phyloP scores from a whole-genome alignment of 2,329 filamentous ascomycete species.

The Penicillium sp. region DNA sequence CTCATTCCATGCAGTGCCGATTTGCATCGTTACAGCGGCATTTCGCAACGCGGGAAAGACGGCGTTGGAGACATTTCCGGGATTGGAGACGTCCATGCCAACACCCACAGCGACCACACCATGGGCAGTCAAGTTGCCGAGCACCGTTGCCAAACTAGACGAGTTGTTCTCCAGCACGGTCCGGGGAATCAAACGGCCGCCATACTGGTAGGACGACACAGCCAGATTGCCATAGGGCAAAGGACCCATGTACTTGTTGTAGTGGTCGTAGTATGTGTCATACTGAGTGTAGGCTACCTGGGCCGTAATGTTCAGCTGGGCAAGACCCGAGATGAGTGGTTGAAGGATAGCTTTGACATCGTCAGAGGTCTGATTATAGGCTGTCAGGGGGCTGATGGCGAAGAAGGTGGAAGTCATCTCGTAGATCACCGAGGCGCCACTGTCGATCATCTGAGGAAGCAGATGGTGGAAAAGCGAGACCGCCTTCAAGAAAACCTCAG shows the following conservation, averaged over 20 bases:
- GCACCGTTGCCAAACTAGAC: slow-evolving; percentile 29
- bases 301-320: slow-evolving; percentile 34
- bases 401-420: slow-evolving; percentile 54
- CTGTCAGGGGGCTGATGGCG: slow-evolving; percentile 48
- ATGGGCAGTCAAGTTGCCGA: slow-evolving; percentile 34
- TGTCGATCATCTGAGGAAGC: slow-evolving; percentile 52
- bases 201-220: slow-evolving; percentile 41
- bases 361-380: slow-evolving; percentile 46
- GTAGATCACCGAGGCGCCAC: slow-evolving; percentile 53
- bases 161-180: slow-evolving; percentile 34
- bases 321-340: slow-evolving; percentile 47
- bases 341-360: slow-evolving; percentile 48
- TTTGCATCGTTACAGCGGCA: slow-evolving; percentile 41
- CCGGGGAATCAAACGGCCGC: slow-evolving; percentile 37
- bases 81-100: slow-evolving; percentile 39
- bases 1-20: slow-evolving; percentile 38
- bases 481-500: slow-evolving; percentile 51
- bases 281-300: slow-evolving; percentile 29
- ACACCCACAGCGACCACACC: slow-evolving; percentile 38
- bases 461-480: slow-evolving; percentile 50
- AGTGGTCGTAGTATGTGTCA: slow-evolving; percentile 24
- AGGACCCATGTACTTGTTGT: slow-evolving; percentile 26
- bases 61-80: slow-evolving; percentile 44
- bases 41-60: slow-evolving; percentile 46
- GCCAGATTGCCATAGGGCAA: slow-evolving; percentile 18